phyloP scores from a whole-genome alignment of 139 green algal species.

The Coccomyxa sp. region DNA sequence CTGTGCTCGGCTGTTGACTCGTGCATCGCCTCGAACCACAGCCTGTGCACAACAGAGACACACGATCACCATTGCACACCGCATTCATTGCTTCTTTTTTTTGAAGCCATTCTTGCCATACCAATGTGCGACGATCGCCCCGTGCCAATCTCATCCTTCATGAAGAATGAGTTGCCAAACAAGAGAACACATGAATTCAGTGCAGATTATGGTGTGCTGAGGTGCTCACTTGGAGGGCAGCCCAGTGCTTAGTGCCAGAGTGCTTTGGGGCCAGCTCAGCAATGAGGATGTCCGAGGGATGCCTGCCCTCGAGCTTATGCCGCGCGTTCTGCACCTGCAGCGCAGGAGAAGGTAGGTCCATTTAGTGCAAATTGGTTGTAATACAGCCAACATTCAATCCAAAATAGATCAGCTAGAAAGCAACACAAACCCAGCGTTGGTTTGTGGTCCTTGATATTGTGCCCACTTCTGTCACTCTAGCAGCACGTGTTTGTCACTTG shows the following conservation, averaged over 20 bases:
- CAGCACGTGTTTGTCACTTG: background rate
- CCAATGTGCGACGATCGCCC: no score
- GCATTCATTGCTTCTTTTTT: background rate
- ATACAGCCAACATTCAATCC: background rate
- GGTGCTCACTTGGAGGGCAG: background rate
- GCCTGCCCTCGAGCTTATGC: conserved; percentile 44
- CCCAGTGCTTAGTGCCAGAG: conserved; percentile 3
- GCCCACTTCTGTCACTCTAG: background rate
- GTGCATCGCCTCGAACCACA: conserved; percentile 13
- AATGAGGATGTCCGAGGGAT: conserved; percentile 45
- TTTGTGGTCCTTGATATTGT: background rate
- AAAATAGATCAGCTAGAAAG: background rate
- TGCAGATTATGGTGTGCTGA: no score
- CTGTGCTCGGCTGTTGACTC: background rate
- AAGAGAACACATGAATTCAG: no score
- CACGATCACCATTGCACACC: no score
- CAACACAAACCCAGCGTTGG: background rate
- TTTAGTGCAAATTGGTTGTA: background rate
- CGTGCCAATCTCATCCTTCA: background rate
- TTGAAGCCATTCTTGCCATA: background rate
- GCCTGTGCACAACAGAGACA: conserved; percentile 2
- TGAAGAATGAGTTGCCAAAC: background rate
- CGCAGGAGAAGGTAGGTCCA: background rate
- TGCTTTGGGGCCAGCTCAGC: conserved; percentile 34
- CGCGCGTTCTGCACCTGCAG: conserved; percentile 39